Conservation (phyloP, 176 grass and related monocot species). For the Bromus sterilis region DNA sequence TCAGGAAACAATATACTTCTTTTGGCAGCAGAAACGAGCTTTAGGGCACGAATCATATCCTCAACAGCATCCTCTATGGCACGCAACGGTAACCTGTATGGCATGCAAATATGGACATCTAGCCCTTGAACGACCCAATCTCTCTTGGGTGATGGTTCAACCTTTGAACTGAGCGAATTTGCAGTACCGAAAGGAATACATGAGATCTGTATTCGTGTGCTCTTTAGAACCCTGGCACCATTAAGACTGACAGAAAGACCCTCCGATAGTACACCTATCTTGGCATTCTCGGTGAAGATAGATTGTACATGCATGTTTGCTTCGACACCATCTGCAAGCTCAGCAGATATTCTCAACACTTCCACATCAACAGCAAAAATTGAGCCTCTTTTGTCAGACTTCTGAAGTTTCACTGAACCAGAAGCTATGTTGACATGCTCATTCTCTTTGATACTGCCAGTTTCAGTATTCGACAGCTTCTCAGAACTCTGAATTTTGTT, state of each 20-base stretch:
- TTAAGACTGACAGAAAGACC: constrained; percentile 85
- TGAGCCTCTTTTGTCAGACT: constrained; percentile 50
- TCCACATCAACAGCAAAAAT: constrained; percentile 94
- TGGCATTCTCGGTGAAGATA: constrained; percentile 97
- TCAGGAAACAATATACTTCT: constrained; percentile 53
- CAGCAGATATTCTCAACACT: constrained; percentile 73
- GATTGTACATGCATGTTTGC: constrained; percentile 83
- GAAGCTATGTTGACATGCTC: constrained; percentile 23
- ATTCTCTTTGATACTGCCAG: constrained; percentile 29
- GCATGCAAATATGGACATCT: constrained; percentile 96
- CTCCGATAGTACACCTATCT: constrained; percentile 88
- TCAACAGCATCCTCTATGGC: constrained; percentile 96
- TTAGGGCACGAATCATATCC: constrained; percentile 82
- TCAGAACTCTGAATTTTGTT: constrained; percentile 49
- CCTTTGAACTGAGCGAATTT: constrained; percentile 52
- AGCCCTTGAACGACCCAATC: constrained; percentile 92
- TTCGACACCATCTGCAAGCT: constrained; percentile 89
- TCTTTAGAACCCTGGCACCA: constrained; percentile 84
- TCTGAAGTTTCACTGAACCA: constrained; percentile 41
- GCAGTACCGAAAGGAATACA: constrained; percentile 55
- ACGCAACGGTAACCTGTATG: constrained; percentile 86
- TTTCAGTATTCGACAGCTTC: constrained; percentile 33
- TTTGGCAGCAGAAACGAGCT: constrained; percentile 84
- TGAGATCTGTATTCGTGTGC: constrained; percentile 87
- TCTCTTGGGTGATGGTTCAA: constrained; percentile 47